A percentile compares a stretch with the other conserved stretches of the same genome.
Evolutionary conservation across 2,329 filamentous ascomycete species (phyloP).

Genomic region (Eutypella sp.): DNA sequence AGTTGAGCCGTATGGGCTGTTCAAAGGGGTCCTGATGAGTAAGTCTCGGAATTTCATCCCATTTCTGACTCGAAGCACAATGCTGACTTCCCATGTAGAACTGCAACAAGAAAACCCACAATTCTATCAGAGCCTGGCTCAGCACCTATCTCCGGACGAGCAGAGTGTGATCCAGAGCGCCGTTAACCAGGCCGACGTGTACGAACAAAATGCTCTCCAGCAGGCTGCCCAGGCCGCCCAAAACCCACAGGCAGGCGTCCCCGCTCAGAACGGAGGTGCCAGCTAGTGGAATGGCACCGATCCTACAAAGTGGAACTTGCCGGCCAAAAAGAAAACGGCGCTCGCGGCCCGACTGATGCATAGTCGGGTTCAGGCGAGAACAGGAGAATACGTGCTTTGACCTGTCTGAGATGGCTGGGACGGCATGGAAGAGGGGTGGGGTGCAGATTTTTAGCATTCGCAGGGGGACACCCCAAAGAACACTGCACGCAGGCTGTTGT

Average conservation of each 20-base stretch:
- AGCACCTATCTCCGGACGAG: slow-evolving; percentile 74
- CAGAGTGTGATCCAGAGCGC: slow-evolving; percentile 75
- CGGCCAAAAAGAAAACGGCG: no score
- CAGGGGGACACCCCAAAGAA: no score
- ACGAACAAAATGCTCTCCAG: slow-evolving; percentile 33
- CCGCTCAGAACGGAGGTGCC: slow-evolving; percentile 8
- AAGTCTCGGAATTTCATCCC: slow-evolving; percentile 36
- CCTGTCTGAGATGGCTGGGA: no score
- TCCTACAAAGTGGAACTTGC: background rate
- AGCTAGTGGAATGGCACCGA: slow-evolving; percentile 4
- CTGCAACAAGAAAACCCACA: slow-evolving; percentile 88
- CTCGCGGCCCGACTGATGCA: no score
- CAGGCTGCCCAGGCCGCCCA: slow-evolving; percentile 14
- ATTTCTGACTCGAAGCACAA: no score
- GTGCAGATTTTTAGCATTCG: no score
- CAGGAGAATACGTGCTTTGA: no score
- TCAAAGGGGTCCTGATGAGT: slow-evolving; percentile 80
- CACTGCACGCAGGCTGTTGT: no score
- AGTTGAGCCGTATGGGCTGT: slow-evolving; percentile 88
- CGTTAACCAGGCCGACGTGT: slow-evolving; percentile 61
- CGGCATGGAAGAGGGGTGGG: no score
- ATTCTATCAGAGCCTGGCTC: slow-evolving; percentile 76
- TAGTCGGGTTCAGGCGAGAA: no score
- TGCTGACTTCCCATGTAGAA: no score
- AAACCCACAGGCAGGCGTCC: slow-evolving; percentile 9